phyloP scores from a whole-genome alignment of 768 basidiomycete genomes.

The Filobasidium floriforme region DNA sequence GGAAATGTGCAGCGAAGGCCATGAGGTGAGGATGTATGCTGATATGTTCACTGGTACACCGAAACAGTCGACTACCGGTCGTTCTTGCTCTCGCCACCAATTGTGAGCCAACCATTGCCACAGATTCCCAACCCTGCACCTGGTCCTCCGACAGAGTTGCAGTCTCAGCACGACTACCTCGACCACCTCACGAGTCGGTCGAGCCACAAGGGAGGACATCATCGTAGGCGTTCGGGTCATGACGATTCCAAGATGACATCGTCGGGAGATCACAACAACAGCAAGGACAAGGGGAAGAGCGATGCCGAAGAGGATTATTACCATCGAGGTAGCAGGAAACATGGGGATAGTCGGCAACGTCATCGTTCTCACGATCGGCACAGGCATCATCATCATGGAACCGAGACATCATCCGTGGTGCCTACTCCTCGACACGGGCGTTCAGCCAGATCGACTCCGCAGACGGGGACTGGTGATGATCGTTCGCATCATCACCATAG shows the following conservation, averaged over 20 bases:
- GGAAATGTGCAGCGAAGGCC: too few relatives aligned
- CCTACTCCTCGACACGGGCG: neutral
- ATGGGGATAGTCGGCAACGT: conserved; percentile 2
- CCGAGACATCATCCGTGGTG: neutral
- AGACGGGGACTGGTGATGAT: neutral
- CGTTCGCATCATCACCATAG: neutral
- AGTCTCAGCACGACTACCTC: conserved; percentile 3
- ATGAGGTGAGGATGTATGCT: too few relatives aligned
- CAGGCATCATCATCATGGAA: neutral
- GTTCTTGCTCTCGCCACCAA: neutral
- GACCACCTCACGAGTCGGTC: conserved; percentile 1
- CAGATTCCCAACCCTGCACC: neutral
- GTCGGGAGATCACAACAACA: neutral
- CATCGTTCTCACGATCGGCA: neutral
- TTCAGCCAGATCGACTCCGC: neutral
- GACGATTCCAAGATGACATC: neutral
- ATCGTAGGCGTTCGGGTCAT: neutral
- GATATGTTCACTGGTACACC: too few relatives aligned
- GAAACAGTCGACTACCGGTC: conserved; percentile 6
- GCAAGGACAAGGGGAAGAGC: neutral
- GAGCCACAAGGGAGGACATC: neutral
- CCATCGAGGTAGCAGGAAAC: neutral
- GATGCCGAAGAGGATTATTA: neutral
- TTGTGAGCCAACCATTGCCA: neutral
- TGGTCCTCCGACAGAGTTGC: neutral